Conservation (phyloP, 768 basidiomycete species). For the Pulveroboletus sp. region DNA sequence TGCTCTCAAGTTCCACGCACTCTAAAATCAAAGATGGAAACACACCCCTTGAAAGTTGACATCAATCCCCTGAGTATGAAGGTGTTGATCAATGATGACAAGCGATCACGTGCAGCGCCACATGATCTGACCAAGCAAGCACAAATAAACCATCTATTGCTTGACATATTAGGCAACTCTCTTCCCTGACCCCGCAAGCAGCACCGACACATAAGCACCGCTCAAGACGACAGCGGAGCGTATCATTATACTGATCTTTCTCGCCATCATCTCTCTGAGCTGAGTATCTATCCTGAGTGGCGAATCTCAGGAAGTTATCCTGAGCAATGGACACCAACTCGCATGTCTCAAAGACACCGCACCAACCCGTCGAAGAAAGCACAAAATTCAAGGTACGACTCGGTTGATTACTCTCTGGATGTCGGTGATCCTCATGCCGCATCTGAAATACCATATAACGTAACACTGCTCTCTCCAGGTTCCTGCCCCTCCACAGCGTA, state of each 20-base stretch:
- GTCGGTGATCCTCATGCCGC: not conserved
- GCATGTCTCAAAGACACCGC: slow-evolving; percentile 9
- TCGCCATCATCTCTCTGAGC: not conserved
- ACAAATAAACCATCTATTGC: too few species aligned
- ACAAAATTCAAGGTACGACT: slow-evolving; percentile 23
- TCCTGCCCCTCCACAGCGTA: slow-evolving; percentile 14
- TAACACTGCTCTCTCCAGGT: slow-evolving; percentile 1
- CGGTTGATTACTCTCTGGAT: not conserved
- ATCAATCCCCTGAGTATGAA: too few species aligned
- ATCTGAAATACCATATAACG: not conserved
- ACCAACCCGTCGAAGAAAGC: slow-evolving; percentile 19
- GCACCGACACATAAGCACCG: not conserved
- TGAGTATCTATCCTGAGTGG: not conserved
- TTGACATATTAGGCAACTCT: too few species aligned
- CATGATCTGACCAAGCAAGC: too few species aligned
- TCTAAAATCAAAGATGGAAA: too few species aligned
- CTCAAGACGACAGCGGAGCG: not conserved
- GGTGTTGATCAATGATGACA: too few species aligned
- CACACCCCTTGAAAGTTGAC: too few species aligned
- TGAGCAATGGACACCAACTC: slow-evolving; percentile 16
- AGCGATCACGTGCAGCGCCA: too few species aligned
- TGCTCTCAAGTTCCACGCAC: too few species aligned
- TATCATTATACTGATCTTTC: not conserved
- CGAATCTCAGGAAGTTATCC: not conserved
- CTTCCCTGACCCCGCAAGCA: too few species aligned